phyloP scores from a whole-genome alignment of 192 early-diverging fungal species.

The Coemansia sp. region DNA sequence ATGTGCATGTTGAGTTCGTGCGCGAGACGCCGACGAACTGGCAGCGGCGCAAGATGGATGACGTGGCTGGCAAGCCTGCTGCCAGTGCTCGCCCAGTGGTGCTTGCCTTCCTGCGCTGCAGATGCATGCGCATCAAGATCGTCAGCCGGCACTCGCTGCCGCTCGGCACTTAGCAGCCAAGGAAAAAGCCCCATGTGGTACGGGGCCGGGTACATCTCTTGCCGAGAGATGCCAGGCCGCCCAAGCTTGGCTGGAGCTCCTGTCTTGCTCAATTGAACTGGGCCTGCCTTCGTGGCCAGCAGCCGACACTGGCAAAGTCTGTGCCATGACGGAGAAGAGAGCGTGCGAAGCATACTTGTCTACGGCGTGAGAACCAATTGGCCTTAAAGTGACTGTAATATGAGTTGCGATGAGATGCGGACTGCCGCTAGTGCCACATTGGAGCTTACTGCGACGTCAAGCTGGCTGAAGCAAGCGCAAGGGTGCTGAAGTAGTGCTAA shows the following conservation, averaged over 20 bases:
- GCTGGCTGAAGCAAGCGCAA: neutral
- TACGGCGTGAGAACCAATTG: neutral
- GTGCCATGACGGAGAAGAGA: neutral
- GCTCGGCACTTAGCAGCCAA: constrained; percentile 50
- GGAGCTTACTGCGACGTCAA: neutral
- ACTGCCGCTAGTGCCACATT: no score
- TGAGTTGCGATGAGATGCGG: no score
- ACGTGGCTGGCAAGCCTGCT: neutral
- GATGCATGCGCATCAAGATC: constrained; percentile 17
- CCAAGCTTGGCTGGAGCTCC: neutral
- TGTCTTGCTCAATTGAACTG: neutral
- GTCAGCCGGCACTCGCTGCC: constrained; percentile 39
- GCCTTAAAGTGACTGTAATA: neutral
- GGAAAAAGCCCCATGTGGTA: constrained; percentile 20
- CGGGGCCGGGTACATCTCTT: neutral
- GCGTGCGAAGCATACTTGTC: neutral
- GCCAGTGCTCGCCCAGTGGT: neutral
- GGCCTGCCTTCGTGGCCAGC: constrained; percentile 1
- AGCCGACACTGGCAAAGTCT: neutral
- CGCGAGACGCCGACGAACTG: constrained; percentile 26
- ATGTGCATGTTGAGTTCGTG: constrained; percentile 40
- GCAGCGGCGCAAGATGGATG: constrained; percentile 11
- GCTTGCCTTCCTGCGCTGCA: neutral
- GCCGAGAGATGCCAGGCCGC: neutral
- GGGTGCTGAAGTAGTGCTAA: neutral